These are phyloP conservation scores for Xerocomellus chrysenteron DNA, from an alignment of 768 basidiomycete genomes.

Conservation along the genomic window DNA sequence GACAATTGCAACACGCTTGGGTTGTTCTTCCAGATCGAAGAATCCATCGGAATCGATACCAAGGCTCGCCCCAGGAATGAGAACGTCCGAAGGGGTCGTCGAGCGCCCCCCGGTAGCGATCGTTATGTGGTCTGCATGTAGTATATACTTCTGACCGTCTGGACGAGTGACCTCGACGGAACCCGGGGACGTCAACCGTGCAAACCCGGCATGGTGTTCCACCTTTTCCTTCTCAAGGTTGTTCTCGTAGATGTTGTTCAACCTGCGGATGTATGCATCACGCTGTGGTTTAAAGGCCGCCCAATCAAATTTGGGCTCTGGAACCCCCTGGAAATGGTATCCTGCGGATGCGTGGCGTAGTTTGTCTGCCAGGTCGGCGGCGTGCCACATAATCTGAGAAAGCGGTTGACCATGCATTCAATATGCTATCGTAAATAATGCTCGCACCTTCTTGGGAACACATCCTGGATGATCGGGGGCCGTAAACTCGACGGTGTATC, in stretches of 20 bases:
- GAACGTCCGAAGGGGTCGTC: slow-evolving; percentile 69
- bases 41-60: slow-evolving; percentile 96
- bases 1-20: slow-evolving; percentile 89
- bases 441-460: slow-evolving; percentile 88
- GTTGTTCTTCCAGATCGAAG: slow-evolving; percentile 88
- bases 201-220: slow-evolving; percentile 81
- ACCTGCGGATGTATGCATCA: slow-evolving; percentile 87
- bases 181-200: slow-evolving; percentile 64
- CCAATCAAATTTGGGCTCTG: slow-evolving; percentile 79
- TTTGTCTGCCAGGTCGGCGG: slow-evolving; percentile 86
- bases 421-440: neutral
- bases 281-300: slow-evolving; percentile 87
- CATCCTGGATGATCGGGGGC: slow-evolving; percentile 57
- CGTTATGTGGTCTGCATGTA: slow-evolving; percentile 76
- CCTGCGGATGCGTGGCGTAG: slow-evolving; percentile 70
- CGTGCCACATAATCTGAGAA: slow-evolving; percentile 94
- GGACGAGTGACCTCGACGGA: slow-evolving; percentile 70
- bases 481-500: neutral
- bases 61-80: slow-evolving; percentile 85
- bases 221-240: slow-evolving; percentile 88
- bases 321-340: slow-evolving; percentile 66
- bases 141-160: slow-evolving; percentile 67
- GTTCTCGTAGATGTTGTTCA: slow-evolving; percentile 89
- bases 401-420: neutral
- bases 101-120: slow-evolving; percentile 89